Evolutionary conservation across 2,329 filamentous ascomycete genomes (phyloP), one percentile per base, ranked within the genome.

Genomic region (Lecanoromycetidae sp.): DNA sequence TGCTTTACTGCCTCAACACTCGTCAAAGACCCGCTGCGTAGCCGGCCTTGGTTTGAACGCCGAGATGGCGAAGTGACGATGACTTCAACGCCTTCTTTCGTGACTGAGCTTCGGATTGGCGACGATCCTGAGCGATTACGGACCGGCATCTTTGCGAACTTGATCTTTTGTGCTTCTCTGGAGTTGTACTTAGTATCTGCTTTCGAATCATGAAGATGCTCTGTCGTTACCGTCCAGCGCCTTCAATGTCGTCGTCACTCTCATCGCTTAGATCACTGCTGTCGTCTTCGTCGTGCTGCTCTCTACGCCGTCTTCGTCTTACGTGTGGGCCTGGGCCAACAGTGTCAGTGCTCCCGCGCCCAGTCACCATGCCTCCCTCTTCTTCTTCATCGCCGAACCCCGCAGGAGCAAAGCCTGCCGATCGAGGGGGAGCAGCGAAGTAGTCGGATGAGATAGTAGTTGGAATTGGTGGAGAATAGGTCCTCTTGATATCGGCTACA

Each of bases 141-240:
- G 35, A 94, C 75, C 1, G 91, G 90, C 85, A 95, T 90, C 66
- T 96, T 96, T 40, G 84, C 80, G 64, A 98, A 98, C 60, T 90
- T 88, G 62, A 96, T 94, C 62, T 93, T 86, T 61, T 93, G 86
- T 2, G 83, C 82, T 36, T 84, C 82, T 45, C 83, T 72, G 42
- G 38, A 22, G 30, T 49, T 62, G 9, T 13, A 20, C 33, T 46
- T 45, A 39, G 17, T 6, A 17, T 15, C 9, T 25, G 27, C 35
- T 25, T 36, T 19, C 27, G 13, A 19, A 25, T 9, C 20, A 22
- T 41, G 19, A 42, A 39, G 35, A 32, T 33, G 15, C 10, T 13
- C 9, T 10, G 17, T 25, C 2, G 56, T 44, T 45, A 64, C 65
- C 61, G 63, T 55, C 61, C 59, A 36, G 55, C 55, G 32, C 58